phyloP scores from a whole-genome alignment of 1,284 basidiomycete genomes.

The Malassezia equina region DNA sequence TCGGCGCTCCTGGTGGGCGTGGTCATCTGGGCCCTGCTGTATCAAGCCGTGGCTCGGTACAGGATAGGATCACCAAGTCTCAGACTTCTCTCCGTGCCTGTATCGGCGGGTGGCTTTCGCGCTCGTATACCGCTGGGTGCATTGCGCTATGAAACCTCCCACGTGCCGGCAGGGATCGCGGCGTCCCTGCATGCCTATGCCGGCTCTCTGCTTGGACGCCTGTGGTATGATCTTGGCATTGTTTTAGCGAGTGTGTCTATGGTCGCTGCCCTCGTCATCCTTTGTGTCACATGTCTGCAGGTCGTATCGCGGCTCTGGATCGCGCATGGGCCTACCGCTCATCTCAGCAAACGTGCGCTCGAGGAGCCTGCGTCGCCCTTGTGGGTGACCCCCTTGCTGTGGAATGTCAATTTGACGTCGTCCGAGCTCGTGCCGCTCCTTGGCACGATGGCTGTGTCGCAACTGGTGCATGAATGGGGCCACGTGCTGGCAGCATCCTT shows the following conservation, averaged over 20 bases:
- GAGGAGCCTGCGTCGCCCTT: background rate
- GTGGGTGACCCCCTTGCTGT: slow-evolving; percentile 11
- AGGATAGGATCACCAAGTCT: background rate
- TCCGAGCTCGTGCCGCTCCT: slow-evolving; percentile 4
- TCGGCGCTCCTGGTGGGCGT: background rate
- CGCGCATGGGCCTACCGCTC: background rate
- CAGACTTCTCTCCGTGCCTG: background rate
- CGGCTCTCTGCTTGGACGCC: background rate
- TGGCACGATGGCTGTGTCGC: background rate
- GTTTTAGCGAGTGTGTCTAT: background rate
- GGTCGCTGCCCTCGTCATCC: background rate
- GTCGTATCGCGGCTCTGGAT: background rate
- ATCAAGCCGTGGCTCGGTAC: background rate
- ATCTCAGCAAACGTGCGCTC: background rate
- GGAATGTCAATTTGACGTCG: slow-evolving; percentile 11
- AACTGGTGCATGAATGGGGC: slow-evolving; percentile 17
- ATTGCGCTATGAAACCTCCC: background rate
- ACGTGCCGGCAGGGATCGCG: background rate
- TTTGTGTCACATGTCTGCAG: background rate
- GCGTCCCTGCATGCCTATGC: background rate
- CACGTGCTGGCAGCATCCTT: slow-evolving; percentile 17
- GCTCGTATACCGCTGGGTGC: background rate
- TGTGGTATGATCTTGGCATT: background rate
- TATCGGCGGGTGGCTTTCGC: background rate
- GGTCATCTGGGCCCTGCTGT: background rate